Base-by-base conservation (phyloP, 1,139 yeast genomes). In the Yamadazyma atlantica region DNA sequence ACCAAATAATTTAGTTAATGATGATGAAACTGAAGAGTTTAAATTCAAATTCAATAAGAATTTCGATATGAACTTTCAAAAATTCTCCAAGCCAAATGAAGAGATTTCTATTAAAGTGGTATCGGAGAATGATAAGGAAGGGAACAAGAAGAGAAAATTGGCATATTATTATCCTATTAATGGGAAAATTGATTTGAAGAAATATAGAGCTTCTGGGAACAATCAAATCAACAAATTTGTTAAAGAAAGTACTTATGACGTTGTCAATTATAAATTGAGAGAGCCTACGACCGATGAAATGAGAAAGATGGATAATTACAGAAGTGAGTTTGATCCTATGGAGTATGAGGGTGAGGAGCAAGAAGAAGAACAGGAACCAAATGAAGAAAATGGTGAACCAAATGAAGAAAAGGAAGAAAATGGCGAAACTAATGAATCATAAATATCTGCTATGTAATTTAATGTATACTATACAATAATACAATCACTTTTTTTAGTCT, bases 321-420 rank as follows among this genome's bases (percentile, higher is more conserved):
- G 95, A 63, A 78, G 85, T 31, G 78, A 72, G 46, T 86, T 67
- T 53, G 95, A 86, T 63, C 92, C 95, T 35, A 83, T 85, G 73
- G 82, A 79, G 50, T 79, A 74, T 47, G 78, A 73, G 52, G 75
- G 66, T n/a, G 74, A 73, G 39, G 80, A 73, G 27, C 75, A 66
- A 27, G 75, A 53, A 8, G 64, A 63, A 13, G 73, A 60, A 12
- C 57, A 48, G 10, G 57, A 51, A n/a, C 55, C 46, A 12, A 57
- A 46, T 11, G 53, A 32, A 9, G 50, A 41, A 13, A 49, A 39
- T 7, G 42, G 32, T 16, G 45, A 42, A 8, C 62, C 55, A 11
- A 44, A 41, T 6, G 63, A 54, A 10, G 61, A 50, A 6, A 9
- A 26, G 13, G 16, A 28, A 28, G 30, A 8, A 3, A 11, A 28